Percentiles rank a stretch among this genome's conserved stretches.
Evolutionary conservation across 768 basidiomycete genomes (phyloP).

Genomic region (Boletus rubescentipes): DNA sequence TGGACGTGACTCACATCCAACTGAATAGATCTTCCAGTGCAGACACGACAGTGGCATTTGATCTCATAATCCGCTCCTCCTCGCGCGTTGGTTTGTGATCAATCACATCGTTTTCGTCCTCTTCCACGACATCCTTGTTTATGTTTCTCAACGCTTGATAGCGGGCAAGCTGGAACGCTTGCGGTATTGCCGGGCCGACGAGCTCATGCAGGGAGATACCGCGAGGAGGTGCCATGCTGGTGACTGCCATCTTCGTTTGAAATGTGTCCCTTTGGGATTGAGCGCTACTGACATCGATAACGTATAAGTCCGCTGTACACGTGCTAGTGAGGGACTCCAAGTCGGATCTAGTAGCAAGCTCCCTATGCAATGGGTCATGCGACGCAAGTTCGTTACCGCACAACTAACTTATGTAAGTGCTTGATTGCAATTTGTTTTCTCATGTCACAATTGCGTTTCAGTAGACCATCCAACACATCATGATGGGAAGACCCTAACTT

Average conservation of each 20-base stretch:
- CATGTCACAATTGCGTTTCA: too few species aligned
- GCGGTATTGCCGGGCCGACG: constrained; percentile 7
- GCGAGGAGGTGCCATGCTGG: not conserved
- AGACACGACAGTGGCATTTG: constrained; percentile 9
- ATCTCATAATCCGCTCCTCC: constrained; percentile 12
- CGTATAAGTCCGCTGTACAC: too few species aligned
- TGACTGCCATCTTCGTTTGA: not conserved
- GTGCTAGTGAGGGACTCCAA: too few species aligned
- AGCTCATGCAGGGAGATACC: not conserved
- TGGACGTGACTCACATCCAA: constrained; percentile 6
- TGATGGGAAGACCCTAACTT: too few species aligned
- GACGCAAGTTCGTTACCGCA: too few species aligned
- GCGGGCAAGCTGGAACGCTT: constrained; percentile 11
- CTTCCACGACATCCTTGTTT: not conserved
- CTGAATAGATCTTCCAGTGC: constrained; percentile 20
- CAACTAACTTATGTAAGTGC: too few species aligned
- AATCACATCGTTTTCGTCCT: constrained; percentile 13
- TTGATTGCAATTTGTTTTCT: too few species aligned
- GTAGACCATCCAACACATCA: too few species aligned
- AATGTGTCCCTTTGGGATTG: not conserved
- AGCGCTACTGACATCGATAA: too few species aligned
- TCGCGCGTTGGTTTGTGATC: constrained; percentile 13
- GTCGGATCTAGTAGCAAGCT: too few species aligned
- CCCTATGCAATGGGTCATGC: too few species aligned
- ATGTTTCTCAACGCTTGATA: constrained; percentile 6